Percentiles rank a stretch among this genome's conserved stretches.
Evolutionary conservation across 2,329 filamentous ascomycete species (phyloP).

Genomic region (Elsinoe australis): DNA sequence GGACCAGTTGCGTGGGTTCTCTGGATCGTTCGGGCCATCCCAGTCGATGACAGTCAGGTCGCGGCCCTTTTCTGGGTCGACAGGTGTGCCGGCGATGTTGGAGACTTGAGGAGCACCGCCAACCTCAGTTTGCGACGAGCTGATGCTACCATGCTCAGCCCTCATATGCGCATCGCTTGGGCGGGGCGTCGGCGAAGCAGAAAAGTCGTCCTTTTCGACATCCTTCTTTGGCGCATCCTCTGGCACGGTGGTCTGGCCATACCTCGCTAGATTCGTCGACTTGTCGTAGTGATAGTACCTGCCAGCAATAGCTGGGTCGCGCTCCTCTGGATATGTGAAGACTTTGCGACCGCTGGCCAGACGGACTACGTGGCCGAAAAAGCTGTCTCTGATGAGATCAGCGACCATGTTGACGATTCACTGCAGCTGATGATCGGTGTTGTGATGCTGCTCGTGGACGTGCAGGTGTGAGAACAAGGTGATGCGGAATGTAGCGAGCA

Average conservation of each 20-base stretch:
- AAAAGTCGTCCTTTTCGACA: conserved; percentile 18
- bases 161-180: neutral
- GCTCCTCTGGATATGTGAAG: conserved; percentile 42
- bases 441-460: neutral
- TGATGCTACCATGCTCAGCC: neutral
- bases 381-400: conserved; percentile 40
- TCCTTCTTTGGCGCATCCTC: conserved; percentile 28
- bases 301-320: conserved; percentile 42
- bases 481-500: neutral
- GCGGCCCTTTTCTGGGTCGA: conserved; percentile 47
- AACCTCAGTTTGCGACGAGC: conserved; percentile 18
- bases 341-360: conserved; percentile 33
- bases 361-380: conserved; percentile 37
- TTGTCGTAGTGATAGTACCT: conserved; percentile 45
- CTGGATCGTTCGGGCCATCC: conserved; percentile 43
- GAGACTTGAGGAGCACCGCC: conserved; percentile 29
- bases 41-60: conserved; percentile 46
- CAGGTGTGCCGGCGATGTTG: conserved; percentile 34
- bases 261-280: conserved; percentile 41
- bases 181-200: conserved; percentile 22
- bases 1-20: conserved; percentile 44
- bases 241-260: conserved; percentile 35
- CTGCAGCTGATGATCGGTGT: too few relatives aligned
- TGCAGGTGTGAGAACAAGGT: neutral
- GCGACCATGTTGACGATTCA: conserved; percentile 14